Evolutionary conservation across 148 eudicot species (phyloP).

Genomic region (Pharnaceum exiguum): DNA sequence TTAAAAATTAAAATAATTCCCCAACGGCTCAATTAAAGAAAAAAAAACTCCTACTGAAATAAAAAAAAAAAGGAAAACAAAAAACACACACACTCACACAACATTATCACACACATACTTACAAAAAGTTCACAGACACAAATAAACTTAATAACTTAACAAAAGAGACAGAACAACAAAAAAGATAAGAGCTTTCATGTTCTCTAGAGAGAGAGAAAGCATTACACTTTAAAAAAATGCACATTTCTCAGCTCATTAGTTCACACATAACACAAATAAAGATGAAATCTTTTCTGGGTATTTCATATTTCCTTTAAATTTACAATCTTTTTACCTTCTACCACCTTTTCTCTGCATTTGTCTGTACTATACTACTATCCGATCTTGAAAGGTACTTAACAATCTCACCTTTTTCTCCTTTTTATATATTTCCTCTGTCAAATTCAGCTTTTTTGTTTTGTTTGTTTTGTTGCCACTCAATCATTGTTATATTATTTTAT

Average conservation of each 20-base stretch:
- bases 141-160: too few relatives aligned
- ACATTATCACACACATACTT: too few relatives aligned
- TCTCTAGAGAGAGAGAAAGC: too few relatives aligned
- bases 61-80: background rate
- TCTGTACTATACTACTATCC: conserved; percentile 4
- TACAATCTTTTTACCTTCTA: background rate
- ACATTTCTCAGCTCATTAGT: too few relatives aligned
- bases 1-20: background rate
- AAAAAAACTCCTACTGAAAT: background rate
- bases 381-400: conserved; percentile 15
- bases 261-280: too few relatives aligned
- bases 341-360: conserved; percentile 2
- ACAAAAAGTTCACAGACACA: too few relatives aligned
- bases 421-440: background rate
- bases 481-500: background rate
- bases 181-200: too few relatives aligned
- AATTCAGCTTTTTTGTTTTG: conserved; percentile 19
- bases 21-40: too few relatives aligned
- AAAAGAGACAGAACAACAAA: too few relatives aligned
- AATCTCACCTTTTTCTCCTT: conserved; percentile 1
- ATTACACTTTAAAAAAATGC: too few relatives aligned
- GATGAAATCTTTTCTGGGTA: background rate
- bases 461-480: background rate
- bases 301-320: background rate
- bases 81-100: background rate